Conservation (phyloP, 2,329 filamentous ascomycete genomes). For the Sarocladium kiliense region DNA sequence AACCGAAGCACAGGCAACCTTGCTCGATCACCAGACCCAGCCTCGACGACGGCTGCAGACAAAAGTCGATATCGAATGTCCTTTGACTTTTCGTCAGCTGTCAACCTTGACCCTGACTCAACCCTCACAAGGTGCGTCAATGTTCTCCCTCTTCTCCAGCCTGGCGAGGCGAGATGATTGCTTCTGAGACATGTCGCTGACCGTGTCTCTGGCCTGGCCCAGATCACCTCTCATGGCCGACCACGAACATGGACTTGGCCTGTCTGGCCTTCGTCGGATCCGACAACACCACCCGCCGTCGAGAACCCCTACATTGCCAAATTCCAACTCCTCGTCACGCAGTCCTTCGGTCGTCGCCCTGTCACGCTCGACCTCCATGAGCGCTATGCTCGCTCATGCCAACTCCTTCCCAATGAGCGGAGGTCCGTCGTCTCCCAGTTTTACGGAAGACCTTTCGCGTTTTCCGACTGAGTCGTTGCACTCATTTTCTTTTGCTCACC, state of each 20-base stretch:
- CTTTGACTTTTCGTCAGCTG: slow-evolving; percentile 61
- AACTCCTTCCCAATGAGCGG: slow-evolving; percentile 50
- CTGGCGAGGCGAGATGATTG: background rate
- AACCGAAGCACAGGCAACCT: slow-evolving; percentile 63
- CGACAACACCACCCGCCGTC: slow-evolving; percentile 70
- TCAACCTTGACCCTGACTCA: slow-evolving; percentile 55
- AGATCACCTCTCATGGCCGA: slow-evolving; percentile 80
- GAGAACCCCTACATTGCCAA: slow-evolving; percentile 59
- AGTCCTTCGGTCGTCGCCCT: slow-evolving; percentile 50
- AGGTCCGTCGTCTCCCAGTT: slow-evolving; percentile 68
- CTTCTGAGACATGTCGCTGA: slow-evolving; percentile 8
- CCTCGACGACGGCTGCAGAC: slow-evolving; percentile 46
- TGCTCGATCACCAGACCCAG: slow-evolving; percentile 18
- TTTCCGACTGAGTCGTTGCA: slow-evolving; percentile 96
- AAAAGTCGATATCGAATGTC: slow-evolving; percentile 66
- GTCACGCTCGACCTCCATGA: slow-evolving; percentile 69
- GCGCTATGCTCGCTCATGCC: slow-evolving; percentile 55
- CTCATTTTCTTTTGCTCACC: slow-evolving; percentile 96
- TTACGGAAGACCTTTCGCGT: slow-evolving; percentile 81
- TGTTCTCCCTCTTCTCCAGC: slow-evolving; percentile 11
- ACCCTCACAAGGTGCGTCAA: slow-evolving; percentile 62
- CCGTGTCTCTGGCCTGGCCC: slow-evolving; percentile 15
- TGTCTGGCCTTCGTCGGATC: slow-evolving; percentile 87
- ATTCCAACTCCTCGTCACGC: slow-evolving; percentile 57
- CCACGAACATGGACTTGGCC: slow-evolving; percentile 80